Percentiles rank a stretch among this genome's conserved stretches.
Conservation (phyloP, 805 yeast genomes). For the Candida gorgasii region DNA sequence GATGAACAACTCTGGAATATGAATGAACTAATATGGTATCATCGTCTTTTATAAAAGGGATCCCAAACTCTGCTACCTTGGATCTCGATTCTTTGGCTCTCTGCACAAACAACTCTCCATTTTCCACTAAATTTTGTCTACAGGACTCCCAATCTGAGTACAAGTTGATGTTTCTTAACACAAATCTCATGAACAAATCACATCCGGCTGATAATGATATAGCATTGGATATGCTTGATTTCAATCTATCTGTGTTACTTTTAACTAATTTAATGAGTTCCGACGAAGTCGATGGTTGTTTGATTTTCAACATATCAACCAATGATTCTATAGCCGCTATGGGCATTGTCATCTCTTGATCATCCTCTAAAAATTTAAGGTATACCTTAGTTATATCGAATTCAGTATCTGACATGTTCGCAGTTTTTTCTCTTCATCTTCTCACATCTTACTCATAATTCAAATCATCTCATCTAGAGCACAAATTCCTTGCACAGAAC, state of each 20-base stretch:
- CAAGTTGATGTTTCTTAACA: conserved; percentile 81
- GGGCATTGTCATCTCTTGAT: conserved; percentile 98
- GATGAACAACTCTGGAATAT: conserved; percentile 84
- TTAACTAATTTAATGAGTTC: conserved; percentile 83
- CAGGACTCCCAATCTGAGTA: conserved; percentile 96
- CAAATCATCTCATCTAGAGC: too few species aligned
- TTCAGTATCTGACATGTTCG: conserved; percentile 9
- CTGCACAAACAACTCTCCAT: conserved; percentile 87
- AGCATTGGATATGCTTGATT: conserved; percentile 81
- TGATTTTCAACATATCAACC: conserved; percentile 75
- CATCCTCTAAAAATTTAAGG: conserved; percentile 77
- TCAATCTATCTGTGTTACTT: conserved; percentile 72
- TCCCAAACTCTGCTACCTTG: conserved; percentile 84
- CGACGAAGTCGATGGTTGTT: conserved; percentile 91
- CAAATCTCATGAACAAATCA: conserved; percentile 93
- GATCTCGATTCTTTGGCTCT: conserved; percentile 90
- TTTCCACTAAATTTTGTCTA: conserved; percentile 81
- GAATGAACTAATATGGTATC: conserved; percentile 90
- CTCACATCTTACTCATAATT: not conserved
- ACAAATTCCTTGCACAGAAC: not conserved
- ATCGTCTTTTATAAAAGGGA: conserved; percentile 89
- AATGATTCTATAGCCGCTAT: conserved; percentile 96
- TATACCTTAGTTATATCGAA: conserved; percentile 86
- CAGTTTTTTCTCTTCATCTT: not conserved
- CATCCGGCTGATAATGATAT: conserved; percentile 96